These are phyloP conservation scores for Lycium ferocissimum DNA, from an alignment of 257 asterid genomes.

Conservation along the genomic window DNA sequence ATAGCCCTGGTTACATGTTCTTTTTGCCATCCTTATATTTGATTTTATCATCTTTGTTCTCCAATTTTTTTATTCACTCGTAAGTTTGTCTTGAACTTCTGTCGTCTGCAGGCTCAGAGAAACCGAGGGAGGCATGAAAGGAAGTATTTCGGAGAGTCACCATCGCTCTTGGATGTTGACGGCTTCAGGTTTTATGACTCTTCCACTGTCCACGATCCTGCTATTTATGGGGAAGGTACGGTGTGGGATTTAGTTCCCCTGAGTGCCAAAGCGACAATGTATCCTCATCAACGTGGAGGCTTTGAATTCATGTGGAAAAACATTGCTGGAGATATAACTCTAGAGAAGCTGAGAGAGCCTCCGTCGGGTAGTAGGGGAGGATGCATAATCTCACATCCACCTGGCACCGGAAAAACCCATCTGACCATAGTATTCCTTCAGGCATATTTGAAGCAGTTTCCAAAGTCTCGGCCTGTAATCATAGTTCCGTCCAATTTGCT, in stretches of 20 bases:
- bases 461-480: conserved; percentile 65
- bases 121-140: conserved; percentile 28
- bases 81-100: not conserved
- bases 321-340: conserved; percentile 60
- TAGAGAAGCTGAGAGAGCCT: conserved; percentile 49
- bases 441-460: conserved; percentile 61
- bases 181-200: conserved; percentile 33
- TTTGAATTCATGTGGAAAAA: conserved; percentile 68
- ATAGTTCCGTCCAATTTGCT: conserved; percentile 81
- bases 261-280: conserved; percentile 43
- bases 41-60: not conserved
- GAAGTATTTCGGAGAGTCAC: conserved; percentile 20
- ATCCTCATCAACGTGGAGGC: conserved; percentile 72
- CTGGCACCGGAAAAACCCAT: conserved; percentile 88
- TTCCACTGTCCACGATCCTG: conserved; percentile 2
- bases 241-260: conserved; percentile 63
- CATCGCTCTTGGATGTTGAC: not conserved
- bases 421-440: conserved; percentile 69
- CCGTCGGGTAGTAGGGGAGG: conserved; percentile 55
- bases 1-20: not conserved
- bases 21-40: conserved; percentile 21
- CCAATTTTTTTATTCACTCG: not conserved
- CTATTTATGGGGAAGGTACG: conserved; percentile 38
- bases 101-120: conserved; percentile 44
- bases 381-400: conserved; percentile 87